Conservation (phyloP, 2,329 filamentous ascomycete genomes). For the Setomelanomma holmii region DNA sequence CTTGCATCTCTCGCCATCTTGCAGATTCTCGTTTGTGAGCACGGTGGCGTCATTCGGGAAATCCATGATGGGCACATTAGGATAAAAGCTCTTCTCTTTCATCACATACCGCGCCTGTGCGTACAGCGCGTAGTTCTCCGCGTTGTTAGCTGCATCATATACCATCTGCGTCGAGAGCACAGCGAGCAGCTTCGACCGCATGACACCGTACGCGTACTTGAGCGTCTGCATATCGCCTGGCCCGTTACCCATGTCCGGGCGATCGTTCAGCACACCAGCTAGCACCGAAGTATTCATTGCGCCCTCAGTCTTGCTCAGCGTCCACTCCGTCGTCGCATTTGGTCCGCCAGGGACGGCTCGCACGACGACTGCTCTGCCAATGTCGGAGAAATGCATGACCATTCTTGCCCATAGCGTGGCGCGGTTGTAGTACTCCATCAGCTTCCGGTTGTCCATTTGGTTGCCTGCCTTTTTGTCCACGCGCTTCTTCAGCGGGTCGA, state of each 20-base stretch:
- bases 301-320: conserved; percentile 18
- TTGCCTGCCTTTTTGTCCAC: conserved; percentile 34
- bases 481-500: conserved; percentile 31
- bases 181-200: conserved; percentile 41
- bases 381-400: conserved; percentile 42
- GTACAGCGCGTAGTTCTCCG: conserved; percentile 45
- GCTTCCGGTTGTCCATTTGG: conserved; percentile 27
- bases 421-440: conserved; percentile 44
- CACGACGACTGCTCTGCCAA: conserved; percentile 38
- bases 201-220: conserved; percentile 44
- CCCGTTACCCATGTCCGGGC: conserved; percentile 23
- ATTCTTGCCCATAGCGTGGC: conserved; percentile 45
- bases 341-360: conserved; percentile 18
- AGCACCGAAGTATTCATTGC: conserved; percentile 44
- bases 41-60: conserved; percentile 39
- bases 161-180: conserved; percentile 38
- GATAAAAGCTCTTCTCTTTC: conserved; percentile 37
- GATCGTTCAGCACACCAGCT: conserved; percentile 39
- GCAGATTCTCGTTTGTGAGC: conserved; percentile 41
- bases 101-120: conserved; percentile 42
- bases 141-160: conserved; percentile 44
- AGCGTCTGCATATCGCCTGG: conserved; percentile 30
- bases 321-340: conserved; percentile 32
- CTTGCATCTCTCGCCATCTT: conserved; percentile 37
- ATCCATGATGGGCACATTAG: conserved; percentile 39